phyloP scores from a whole-genome alignment of 176 grass and related monocot species.

The Juncus effusus region DNA sequence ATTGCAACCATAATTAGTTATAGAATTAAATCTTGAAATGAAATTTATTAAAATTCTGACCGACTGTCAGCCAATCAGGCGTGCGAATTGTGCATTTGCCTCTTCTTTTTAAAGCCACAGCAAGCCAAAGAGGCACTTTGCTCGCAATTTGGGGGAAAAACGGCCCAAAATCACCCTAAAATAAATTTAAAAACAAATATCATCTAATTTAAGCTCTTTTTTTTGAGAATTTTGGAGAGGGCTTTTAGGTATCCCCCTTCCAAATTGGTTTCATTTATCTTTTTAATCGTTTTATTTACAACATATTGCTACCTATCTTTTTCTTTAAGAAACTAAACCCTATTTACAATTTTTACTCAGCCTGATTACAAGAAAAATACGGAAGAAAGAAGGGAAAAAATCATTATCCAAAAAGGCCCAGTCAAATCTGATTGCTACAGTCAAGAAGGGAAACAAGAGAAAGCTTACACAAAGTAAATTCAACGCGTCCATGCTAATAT shows the following conservation, averaged over 20 bases:
- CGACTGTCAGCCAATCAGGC: constrained; percentile 76
- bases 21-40: neutral
- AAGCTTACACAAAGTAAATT: constrained; percentile 73
- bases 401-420: neutral
- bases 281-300: too few relatives aligned
- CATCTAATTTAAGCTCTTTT: neutral
- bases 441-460: neutral
- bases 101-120: constrained; percentile 62
- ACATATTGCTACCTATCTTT: too few relatives aligned
- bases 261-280: too few relatives aligned
- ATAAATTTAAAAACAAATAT: constrained; percentile 1
- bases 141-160: constrained; percentile 70
- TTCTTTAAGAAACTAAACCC: too few relatives aligned
- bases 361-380: too few relatives aligned
- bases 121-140: constrained; percentile 79
- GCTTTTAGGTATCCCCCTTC: too few relatives aligned
- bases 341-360: too few relatives aligned
- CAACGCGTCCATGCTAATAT: constrained; percentile 76
- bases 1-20: neutral
- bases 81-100: constrained; percentile 60
- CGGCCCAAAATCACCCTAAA: constrained; percentile 69
- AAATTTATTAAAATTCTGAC: constrained; percentile 31
- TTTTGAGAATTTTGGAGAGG: too few relatives aligned
- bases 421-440: neutral
- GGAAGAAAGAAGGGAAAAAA: too few relatives aligned